A percentile compares a stretch with the other conserved stretches of the same genome.
phyloP scores from a whole-genome alignment of 2,329 filamentous ascomycete genomes.

The Cadophora gregata region DNA sequence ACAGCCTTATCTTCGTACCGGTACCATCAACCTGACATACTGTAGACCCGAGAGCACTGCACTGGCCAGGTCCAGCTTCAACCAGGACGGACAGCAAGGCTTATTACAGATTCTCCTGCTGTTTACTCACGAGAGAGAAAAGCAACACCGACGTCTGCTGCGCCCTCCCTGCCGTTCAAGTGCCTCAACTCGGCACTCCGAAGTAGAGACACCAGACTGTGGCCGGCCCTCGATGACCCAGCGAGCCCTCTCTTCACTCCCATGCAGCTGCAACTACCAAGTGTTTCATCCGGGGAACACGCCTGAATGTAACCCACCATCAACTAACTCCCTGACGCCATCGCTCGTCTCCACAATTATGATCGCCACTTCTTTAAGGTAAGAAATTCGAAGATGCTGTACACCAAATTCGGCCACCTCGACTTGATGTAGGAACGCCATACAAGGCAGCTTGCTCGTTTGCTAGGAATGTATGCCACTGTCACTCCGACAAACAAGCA shows the following conservation, averaged over 20 bases:
- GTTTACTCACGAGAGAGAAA: neutral
- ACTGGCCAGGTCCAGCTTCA: neutral
- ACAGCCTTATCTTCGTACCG: neutral
- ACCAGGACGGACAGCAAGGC: neutral
- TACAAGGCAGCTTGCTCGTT: neutral
- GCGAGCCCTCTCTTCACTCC: neutral
- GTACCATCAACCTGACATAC: neutral
- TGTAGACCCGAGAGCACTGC: neutral
- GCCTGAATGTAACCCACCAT: constrained; percentile 17
- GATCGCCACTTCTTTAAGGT: constrained; percentile 22
- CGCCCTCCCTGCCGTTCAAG: neutral
- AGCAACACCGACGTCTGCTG: neutral
- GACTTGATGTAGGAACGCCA: constrained; percentile 12
- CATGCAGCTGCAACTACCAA: constrained; percentile 25
- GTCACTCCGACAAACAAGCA: constrained; percentile 18
- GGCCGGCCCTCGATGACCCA: neutral
- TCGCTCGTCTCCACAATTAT: constrained; percentile 27
- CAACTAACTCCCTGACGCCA: constrained; percentile 25
- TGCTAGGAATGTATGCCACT: neutral
- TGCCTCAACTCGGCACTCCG: too few relatives aligned
- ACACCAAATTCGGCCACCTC: neutral
- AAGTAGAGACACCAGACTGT: neutral
- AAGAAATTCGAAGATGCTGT: constrained; percentile 15
- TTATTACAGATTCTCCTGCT: neutral
- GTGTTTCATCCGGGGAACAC: constrained; percentile 33